Percentiles rank a stretch among this genome's conserved stretches.
Evolutionary conservation across 2,329 filamentous ascomycete genomes (phyloP).

Genomic region (Thielaviopsis ethacetica): DNA sequence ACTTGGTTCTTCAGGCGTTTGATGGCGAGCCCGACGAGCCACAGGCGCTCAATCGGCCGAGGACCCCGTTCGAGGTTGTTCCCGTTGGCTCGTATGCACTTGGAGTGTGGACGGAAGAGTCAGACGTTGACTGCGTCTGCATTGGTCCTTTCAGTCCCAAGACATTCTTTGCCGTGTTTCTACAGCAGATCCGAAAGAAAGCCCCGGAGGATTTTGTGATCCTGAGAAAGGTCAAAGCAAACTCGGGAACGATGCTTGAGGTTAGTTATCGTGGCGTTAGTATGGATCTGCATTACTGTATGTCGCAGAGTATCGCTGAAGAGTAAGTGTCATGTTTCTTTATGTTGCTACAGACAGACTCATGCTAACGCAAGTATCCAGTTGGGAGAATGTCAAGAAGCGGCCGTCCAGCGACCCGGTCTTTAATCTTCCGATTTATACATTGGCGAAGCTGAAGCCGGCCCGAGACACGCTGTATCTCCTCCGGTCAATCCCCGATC

Average conservation of each 20-base stretch:
- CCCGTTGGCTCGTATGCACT: slow-evolving; percentile 52
- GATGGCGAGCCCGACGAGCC: background rate
- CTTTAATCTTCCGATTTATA: slow-evolving; percentile 38
- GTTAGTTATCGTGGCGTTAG: slow-evolving; percentile 40
- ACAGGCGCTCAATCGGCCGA: background rate
- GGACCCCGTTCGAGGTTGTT: slow-evolving; percentile 25
- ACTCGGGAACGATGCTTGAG: slow-evolving; percentile 47
- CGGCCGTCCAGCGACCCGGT: slow-evolving; percentile 33
- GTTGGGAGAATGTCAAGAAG: slow-evolving; percentile 30
- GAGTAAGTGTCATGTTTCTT: slow-evolving; percentile 17
- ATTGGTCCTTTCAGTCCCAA: slow-evolving; percentile 44
- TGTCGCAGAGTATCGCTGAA: slow-evolving; percentile 37
- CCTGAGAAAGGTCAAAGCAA: slow-evolving; percentile 39
- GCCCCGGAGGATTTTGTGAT: slow-evolving; percentile 26
- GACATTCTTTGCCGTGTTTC: slow-evolving; percentile 34
- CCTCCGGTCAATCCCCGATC: slow-evolving; percentile 40
- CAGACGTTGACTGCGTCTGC: slow-evolving; percentile 50
- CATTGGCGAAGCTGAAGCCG: slow-evolving; percentile 46
- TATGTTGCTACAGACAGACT: background rate
- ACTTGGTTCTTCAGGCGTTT: background rate
- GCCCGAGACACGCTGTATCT: slow-evolving; percentile 46
- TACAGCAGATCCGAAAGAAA: background rate
- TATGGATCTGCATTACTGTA: slow-evolving; percentile 51
- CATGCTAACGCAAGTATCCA: slow-evolving; percentile 12
- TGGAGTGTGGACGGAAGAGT: slow-evolving; percentile 41